Percentiles rank a stretch among this genome's conserved stretches.
Evolutionary conservation across 305 asterid genomes (phyloP).

Genomic region (Caryopteris hybrid): DNA sequence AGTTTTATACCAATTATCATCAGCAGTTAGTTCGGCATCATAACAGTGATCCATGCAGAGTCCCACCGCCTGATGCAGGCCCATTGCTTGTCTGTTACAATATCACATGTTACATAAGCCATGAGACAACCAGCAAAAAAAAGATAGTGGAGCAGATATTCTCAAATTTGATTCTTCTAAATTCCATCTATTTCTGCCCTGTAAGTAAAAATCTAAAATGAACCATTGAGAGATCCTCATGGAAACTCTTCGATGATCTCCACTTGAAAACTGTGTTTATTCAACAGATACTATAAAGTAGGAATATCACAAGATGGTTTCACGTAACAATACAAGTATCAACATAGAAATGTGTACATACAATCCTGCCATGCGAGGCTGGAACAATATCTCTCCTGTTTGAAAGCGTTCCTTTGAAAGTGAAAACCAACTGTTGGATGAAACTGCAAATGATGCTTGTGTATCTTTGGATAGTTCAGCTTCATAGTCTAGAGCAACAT

Average conservation of each 20-base stretch:
- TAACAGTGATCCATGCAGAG: conserved; percentile 94
- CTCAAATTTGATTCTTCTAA: too few species aligned
- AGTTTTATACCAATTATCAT: conserved; percentile 79
- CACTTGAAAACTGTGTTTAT: background rate
- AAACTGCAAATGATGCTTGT: conserved; percentile 56
- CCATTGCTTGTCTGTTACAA: conserved; percentile 77
- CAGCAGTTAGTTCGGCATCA: conserved; percentile 75
- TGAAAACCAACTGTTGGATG: conserved; percentile 57
- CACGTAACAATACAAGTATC: conserved; percentile 17
- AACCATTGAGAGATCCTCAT: background rate
- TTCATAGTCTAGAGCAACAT: conserved; percentile 90
- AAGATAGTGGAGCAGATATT: background rate
- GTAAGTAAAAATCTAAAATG: background rate
- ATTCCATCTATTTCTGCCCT: conserved; percentile 6
- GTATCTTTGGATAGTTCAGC: conserved; percentile 76
- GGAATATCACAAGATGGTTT: conserved; percentile 10
- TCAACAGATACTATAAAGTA: conserved; percentile 5
- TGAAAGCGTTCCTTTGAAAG: conserved; percentile 92
- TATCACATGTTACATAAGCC: conserved; percentile 2
- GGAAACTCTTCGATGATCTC: background rate
- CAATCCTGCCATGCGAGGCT: conserved; percentile 90
- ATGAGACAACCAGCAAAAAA: background rate
- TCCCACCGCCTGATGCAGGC: conserved; percentile 81
- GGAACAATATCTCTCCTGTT: conserved; percentile 93
- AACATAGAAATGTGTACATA: conserved; percentile 45